Evolutionary conservation across 352 stramenopile species (phyloP), one percentile per base, ranked within the genome.

Genomic region (Pseudoperonospora humuli): DNA sequence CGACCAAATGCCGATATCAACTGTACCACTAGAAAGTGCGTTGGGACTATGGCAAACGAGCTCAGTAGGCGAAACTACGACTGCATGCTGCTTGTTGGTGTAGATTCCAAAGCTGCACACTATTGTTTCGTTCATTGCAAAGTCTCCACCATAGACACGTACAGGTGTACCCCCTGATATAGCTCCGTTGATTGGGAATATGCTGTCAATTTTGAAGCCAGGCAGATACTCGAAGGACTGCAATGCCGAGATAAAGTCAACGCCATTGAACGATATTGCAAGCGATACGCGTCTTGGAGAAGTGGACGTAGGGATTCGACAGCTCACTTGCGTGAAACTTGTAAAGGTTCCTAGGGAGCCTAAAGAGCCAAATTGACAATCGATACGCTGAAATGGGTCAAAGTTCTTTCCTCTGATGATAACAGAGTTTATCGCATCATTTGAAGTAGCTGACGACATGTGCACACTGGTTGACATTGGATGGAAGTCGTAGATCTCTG

Each of bases 221-320:
- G 52, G 40, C 0, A 70, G 4, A 45, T 69, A 90, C 39, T 70
- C 57, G 39, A 73, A 85, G 0, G 19, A 14, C 1, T 47, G 18
- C 3, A 27, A 27, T 34, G 57, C 53, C 6, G 57, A 29, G 1
- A 75, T 34, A 36, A 78, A 87, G 29, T 90, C 74, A 1, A 70
- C 54, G 2, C 54, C 51, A 48, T 94, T 88, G 32, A 92, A 86
- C 0, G 73, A 86, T 9, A 94, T 39, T 0, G 56, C 41, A 29
- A 85, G 14, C 1, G 46, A 14, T 7, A 68, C 58, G 3, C 31
- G 35, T n/a, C 45, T 57, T 6, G 57, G 37, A 1, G 59, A 41
- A 11, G 33, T 23, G 0, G 60, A 61, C 0, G 32, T 19, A 10
- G 75, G 75, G 7, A 87, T 64, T 1, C 54, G 43, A 20, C 75